Evolutionary conservation across 108 stramenopile genomes (phyloP), one percentile per base, ranked within the genome.

Genomic region (Pseudonitzschia multiseries): DNA sequence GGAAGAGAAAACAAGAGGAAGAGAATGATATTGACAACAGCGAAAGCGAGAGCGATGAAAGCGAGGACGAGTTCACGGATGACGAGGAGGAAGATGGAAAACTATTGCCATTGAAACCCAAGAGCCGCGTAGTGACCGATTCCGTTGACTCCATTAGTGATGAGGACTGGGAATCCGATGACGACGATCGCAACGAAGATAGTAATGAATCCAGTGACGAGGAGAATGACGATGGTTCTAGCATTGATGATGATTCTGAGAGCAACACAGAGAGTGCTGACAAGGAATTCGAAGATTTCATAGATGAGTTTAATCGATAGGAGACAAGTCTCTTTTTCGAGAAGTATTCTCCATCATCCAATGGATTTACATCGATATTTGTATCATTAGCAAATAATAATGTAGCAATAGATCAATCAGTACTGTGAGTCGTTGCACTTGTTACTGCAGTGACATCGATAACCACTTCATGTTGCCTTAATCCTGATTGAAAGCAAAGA

Each of bases 81-180:
- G 64, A 65, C 36, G 33, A 42, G 18, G 64, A 24, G 33, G 36
- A 65, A 59, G 57, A 22, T 15, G 57, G 26, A 31, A 28, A 27
- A n/a, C 14, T 26, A 59, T n/a, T 62, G 12, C 33, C 15, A 40
- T 40, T 20, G 54, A 4, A 56, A 51, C 26, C 57, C 57, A 4
- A 31, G 14, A 4, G 26, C 57, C 57, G 57, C 8, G 29, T 5
- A 28, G 27, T 59, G 50, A 59, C 21, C 57, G 57, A 59, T 8
- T 59, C 57, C 12, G 46, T 18, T 48, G 46, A 48, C 46, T 14
- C 14, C 46, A 18, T 8, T 21, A 62, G 61, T 33, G 61, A 33
- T 0, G 61, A 62, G 14, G 61, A 62, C 61, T 62, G 61, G 43
- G 66, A 67, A 67, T 65, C 36, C 15, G 20, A 24, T 43, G 64